Base-by-base conservation (phyloP, 495 filamentous ascomycete species). In the Lasiosphaeris hirsuta region DNA sequence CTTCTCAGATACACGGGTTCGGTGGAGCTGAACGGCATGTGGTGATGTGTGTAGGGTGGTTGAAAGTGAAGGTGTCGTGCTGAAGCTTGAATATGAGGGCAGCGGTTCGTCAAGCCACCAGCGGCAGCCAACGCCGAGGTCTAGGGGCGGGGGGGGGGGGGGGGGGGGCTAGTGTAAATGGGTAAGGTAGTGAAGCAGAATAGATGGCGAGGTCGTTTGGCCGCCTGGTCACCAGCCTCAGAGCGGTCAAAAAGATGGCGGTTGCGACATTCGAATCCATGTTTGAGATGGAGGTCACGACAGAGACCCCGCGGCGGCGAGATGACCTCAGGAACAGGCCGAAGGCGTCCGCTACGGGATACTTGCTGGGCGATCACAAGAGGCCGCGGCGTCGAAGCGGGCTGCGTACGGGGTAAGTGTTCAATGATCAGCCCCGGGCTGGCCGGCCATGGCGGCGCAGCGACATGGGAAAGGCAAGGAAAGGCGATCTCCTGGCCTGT, bases 1-100 rank as follows among this genome's bases (percentile, higher is more conserved):
- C 49, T 49, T 50, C 46, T 58, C 50, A 40, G 45, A 40, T 43
- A 34, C 60, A 63, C 55, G 30, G 50, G 43, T 40, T 45, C 50
- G 38, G 33, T 53, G 35, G 49, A 45, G 4, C 15, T 30, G 56
- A 51, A 62, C 55, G 55, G 54, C 54, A 62, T 18, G 41, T 34
- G 18, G 17, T 50, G 41, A 40, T 38, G 13, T 13, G 33, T 9
- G 7, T 13, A 11, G 18, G 14, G 15, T 19, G 17, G 18, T 45
- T 45, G 43, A 17, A 23, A 23, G 30, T 45, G n/a, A 45, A 23
- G n/a, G 43, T 45, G 43, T 45, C 43, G 43, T 30, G 10, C 17
- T 11, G 10, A 7, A 18, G 14, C 6, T 45, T 23, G 18, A 5
- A 30, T 30, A 30, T 17, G 43, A 30, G 18, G 18, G 41, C 43